These are phyloP conservation scores for Fragaria ananassa DNA, from an alignment of 306 rosid genomes.

Conservation along the genomic window DNA sequence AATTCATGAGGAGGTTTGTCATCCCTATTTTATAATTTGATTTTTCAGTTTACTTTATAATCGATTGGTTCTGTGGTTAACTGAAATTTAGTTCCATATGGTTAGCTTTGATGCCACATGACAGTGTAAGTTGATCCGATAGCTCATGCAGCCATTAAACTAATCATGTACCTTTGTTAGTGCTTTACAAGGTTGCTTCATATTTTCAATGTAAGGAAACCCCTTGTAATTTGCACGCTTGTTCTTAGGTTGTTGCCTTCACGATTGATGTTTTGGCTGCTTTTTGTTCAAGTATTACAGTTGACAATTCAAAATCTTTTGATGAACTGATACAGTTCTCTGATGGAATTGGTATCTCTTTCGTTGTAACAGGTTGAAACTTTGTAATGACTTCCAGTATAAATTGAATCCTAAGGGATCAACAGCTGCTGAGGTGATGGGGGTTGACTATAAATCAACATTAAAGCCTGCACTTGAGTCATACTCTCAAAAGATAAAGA, in stretches of 20 bases:
- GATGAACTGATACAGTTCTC: not conserved
- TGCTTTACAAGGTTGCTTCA: not conserved
- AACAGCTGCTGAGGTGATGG: conserved; percentile 74
- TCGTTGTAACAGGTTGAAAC: conserved; percentile 62
- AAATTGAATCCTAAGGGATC: conserved; percentile 64
- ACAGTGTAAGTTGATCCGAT: not conserved
- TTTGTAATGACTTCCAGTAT: conserved; percentile 61
- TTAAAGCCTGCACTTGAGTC: conserved; percentile 63
- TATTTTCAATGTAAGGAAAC: not conserved
- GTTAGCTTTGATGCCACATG: not conserved
- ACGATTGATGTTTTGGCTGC: not conserved
- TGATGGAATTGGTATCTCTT: conserved; percentile 3
- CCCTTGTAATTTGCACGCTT: not conserved
- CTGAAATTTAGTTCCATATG: not conserved
- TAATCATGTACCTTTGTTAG: not conserved
- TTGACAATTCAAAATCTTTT: not conserved
- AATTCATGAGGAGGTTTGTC: conserved; percentile 56
- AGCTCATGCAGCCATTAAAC: not conserved
- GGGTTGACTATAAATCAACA: conserved; percentile 59
- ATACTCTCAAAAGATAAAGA: conserved; percentile 53
- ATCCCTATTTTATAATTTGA: not conserved
- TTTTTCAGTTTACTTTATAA: not conserved
- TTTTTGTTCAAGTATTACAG: not conserved
- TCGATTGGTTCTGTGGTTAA: not conserved
- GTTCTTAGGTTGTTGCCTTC: not conserved